Evolutionary conservation across 176 grass and related monocot species (phyloP).

Genomic region (Eragrostis curvula): DNA sequence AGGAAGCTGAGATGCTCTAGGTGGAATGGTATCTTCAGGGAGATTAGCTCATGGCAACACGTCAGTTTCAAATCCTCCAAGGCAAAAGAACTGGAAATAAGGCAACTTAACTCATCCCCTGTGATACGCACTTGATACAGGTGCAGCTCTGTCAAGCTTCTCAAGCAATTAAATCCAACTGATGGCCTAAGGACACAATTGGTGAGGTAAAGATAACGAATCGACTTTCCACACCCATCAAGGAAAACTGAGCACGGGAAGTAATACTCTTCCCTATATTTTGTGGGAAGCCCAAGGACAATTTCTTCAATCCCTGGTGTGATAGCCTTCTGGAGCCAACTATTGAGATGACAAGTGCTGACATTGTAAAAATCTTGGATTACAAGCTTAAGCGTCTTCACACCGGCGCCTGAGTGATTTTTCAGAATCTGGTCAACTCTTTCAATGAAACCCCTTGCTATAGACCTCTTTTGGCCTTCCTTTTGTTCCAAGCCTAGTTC

Average conservation of each 20-base stretch:
- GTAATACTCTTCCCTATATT: background rate
- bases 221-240: background rate
- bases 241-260: background rate
- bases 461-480: background rate
- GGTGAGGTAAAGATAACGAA: background rate
- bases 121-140: background rate
- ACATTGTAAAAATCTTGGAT: background rate
- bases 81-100: background rate
- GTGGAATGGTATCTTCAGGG: slow-evolving; percentile 15
- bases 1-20: background rate
- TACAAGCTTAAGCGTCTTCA: background rate
- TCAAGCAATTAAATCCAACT: background rate
- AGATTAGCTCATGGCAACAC: background rate
- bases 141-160: background rate
- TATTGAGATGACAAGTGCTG: background rate
- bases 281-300: background rate
- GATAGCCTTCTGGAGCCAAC: background rate
- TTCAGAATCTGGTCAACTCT: background rate
- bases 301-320: background rate
- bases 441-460: no score
- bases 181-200: background rate
- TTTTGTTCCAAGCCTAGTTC: background rate
- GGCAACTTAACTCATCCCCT: background rate
- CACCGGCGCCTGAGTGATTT: background rate
- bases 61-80: background rate